Percentiles rank a stretch among this genome's conserved stretches.
These are phyloP conservation scores for Pulicaria dysenterica DNA, from an alignment of 129 eudicot species.

Conservation along the genomic window DNA sequence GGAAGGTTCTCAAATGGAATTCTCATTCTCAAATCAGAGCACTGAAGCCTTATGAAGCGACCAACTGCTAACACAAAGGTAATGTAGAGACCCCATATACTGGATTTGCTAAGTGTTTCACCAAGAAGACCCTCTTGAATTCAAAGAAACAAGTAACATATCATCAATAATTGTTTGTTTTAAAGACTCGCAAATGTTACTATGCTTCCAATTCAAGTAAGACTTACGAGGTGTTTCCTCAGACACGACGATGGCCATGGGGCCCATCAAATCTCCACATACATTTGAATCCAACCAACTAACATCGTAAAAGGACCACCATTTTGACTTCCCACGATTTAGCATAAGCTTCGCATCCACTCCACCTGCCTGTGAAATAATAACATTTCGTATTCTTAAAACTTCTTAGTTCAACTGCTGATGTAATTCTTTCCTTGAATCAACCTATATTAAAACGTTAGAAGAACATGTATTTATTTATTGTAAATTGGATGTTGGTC, in stretches of 20 bases:
- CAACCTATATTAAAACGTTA: conserved; percentile 5
- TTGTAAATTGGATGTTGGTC: conserved; percentile 11
- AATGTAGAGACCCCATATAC: conserved; percentile 99
- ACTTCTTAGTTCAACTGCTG: neutral
- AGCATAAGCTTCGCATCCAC: conserved; percentile 77
- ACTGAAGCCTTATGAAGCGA: conserved; percentile 95
- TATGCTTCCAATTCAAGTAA: neutral
- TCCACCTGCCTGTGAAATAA: conserved; percentile 52
- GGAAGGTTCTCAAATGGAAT: conserved; percentile 98
- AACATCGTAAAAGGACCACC: conserved; percentile 94
- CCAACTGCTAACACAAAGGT: conserved; percentile 99
- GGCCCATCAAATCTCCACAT: conserved; percentile 81
- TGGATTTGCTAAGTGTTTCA: conserved; percentile 96
- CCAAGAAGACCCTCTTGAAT: conserved; percentile 95
- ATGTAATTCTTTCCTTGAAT: neutral
- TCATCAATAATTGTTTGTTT: conserved; percentile 8
- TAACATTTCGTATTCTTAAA: conserved; percentile 14
- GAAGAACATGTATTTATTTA: neutral
- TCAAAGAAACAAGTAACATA: conserved; percentile 7
- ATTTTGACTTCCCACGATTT: conserved; percentile 58
- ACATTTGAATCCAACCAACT: conserved; percentile 48
- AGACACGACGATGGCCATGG: conserved; percentile 88
- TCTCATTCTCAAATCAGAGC: conserved; percentile 96
- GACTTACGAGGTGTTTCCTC: conserved; percentile 99
- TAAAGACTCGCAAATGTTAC: conserved; percentile 19